Percentiles rank a stretch among this genome's conserved stretches.
Evolutionary conservation across 1,139 yeast species (phyloP).

Genomic region (Waltiozyma sp.): DNA sequence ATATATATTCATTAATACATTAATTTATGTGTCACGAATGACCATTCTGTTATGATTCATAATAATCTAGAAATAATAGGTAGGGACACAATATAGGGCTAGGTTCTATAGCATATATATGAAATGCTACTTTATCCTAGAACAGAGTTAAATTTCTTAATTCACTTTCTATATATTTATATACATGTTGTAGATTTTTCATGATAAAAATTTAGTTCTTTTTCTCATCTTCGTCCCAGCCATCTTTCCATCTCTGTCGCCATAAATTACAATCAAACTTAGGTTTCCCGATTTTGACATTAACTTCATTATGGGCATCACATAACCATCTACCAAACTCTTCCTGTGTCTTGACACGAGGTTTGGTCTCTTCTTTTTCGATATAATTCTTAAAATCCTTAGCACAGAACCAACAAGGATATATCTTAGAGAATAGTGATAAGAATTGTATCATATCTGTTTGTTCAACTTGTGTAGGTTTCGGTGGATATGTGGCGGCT

Average conservation of each 20-base stretch:
- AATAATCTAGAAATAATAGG: too few relatives aligned
- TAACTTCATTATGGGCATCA: constrained; percentile 88
- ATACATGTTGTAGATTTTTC: too few relatives aligned
- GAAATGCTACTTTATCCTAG: too few relatives aligned
- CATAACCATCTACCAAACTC: constrained; percentile 88
- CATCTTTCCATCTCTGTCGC: constrained; percentile 88
- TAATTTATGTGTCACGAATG: too few relatives aligned
- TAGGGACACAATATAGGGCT: too few relatives aligned
- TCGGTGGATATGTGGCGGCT: constrained; percentile 81
- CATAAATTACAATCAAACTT: constrained; percentile 78
- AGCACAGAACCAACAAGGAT: constrained; percentile 95
- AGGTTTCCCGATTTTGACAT: constrained; percentile 74
- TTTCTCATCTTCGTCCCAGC: constrained; percentile 36
- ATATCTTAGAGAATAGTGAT: constrained; percentile 61
- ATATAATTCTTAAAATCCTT: constrained; percentile 67
- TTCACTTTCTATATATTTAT: too few relatives aligned
- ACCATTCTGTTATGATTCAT: too few relatives aligned
- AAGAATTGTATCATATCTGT: constrained; percentile 62
- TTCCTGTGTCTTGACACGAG: constrained; percentile 61
- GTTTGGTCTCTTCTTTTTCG: constrained; percentile 35
- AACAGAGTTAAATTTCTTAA: too few relatives aligned
- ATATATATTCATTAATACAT: too few relatives aligned
- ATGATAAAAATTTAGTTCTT: background rate
- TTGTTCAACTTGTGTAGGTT: constrained; percentile 53
- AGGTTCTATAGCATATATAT: too few relatives aligned